These are phyloP conservation scores for Aquilaria yunnanensis DNA, from an alignment of 345 rosid genomes.

Conservation along the genomic window DNA sequence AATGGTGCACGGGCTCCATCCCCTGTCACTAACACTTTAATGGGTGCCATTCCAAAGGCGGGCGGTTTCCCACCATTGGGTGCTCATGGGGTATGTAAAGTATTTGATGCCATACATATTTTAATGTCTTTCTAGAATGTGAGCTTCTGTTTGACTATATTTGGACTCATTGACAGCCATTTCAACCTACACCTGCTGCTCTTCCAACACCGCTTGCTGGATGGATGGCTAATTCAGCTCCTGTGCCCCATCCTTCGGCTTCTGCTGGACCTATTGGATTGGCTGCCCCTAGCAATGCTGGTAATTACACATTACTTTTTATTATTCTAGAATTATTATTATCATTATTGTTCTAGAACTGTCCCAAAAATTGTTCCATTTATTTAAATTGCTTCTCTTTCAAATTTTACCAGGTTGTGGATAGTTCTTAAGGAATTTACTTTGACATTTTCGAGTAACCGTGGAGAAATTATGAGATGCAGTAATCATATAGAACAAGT, in stretches of 20 bases:
- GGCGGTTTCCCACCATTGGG: conserved; percentile 51
- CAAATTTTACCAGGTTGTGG: not conserved
- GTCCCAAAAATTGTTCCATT: not conserved
- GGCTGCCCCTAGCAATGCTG: conserved; percentile 54
- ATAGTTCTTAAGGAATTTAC: no score
- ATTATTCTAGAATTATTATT: not conserved
- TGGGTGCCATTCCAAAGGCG: conserved; percentile 55
- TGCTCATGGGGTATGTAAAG: conserved; percentile 66
- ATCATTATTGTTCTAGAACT: not conserved
- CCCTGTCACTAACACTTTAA: conserved; percentile 70
- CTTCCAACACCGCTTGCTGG: conserved; percentile 67
- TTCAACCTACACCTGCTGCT: conserved; percentile 59
- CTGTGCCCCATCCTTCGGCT: conserved; percentile 63
- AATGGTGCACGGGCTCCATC: conserved; percentile 72
- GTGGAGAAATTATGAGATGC: no score
- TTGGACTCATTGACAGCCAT: conserved; percentile 42
- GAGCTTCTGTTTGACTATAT: conserved; percentile 14
- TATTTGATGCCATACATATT: not conserved
- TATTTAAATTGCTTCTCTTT: conserved; percentile 1
- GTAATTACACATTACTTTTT: conserved; percentile 24
- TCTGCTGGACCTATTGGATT: conserved; percentile 70
- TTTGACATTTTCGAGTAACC: no score
- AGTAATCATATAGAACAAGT: no score
- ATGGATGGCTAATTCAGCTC: conserved; percentile 74
- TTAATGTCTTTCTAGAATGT: conserved; percentile 8